Evolutionary conservation across 129 eudicot genomes (phyloP).

Genomic region (Glebionis coronaria): DNA sequence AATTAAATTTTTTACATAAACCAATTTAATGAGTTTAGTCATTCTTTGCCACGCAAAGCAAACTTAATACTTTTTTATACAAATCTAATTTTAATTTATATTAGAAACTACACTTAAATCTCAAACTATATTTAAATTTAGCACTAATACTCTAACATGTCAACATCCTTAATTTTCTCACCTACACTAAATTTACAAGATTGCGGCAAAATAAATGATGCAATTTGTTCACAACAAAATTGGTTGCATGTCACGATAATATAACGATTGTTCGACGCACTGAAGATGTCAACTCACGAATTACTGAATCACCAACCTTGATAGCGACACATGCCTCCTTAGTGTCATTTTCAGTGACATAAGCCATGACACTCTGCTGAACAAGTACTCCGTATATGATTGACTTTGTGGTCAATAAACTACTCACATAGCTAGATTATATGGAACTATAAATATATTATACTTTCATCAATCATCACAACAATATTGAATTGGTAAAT

Average conservation of each 20-base stretch:
- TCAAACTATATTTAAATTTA: too few relatives aligned
- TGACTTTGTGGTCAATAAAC: conserved; percentile 24
- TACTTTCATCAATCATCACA: neutral
- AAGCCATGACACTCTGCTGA: conserved; percentile 34
- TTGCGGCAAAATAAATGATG: neutral
- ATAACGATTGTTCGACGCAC: conserved; percentile 12
- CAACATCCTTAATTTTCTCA: neutral
- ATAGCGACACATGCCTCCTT: conserved; percentile 10
- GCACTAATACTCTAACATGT: too few relatives aligned
- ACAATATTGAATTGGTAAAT: neutral
- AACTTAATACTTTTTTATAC: too few relatives aligned
- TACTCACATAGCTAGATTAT: neutral
- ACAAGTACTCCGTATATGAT: conserved; percentile 19
- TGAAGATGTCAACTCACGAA: conserved; percentile 26
- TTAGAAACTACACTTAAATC: too few relatives aligned
- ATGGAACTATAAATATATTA: neutral
- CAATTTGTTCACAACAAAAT: neutral
- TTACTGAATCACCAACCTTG: conserved; percentile 33
- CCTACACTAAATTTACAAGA: too few relatives aligned
- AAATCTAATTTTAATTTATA: too few relatives aligned
- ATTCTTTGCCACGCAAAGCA: too few relatives aligned
- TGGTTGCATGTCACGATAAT: conserved; percentile 19
- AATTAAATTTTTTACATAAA: too few relatives aligned
- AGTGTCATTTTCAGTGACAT: conserved; percentile 33
- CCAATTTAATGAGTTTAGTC: too few relatives aligned